Base-by-base conservation (phyloP, 2,329 filamentous ascomycete genomes). In the Botrytis fragariae region DNA sequence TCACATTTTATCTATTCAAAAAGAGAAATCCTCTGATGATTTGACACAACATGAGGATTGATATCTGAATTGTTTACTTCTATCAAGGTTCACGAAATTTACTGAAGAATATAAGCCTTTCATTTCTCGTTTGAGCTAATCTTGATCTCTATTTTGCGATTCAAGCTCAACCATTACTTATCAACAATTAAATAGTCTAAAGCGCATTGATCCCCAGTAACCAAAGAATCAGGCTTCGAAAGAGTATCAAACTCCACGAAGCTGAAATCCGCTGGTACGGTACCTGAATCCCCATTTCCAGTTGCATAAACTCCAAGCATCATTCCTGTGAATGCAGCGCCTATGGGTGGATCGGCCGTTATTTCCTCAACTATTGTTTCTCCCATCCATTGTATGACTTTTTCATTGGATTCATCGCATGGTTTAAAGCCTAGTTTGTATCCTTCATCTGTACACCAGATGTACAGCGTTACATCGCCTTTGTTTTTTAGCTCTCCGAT, bases 321-420 rank as follows among this genome's bases (percentile, higher is more conserved):
- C 60, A 71, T 71, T 9, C 69, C 69, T 9, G 45, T 65, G 6
- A 71, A 71, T 3, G 69, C 60, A 3, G 69, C 69, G 6, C 69
- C 69, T 10, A 71, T 63, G 1, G 44, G 6, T 1, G 69, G 69
- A 57, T 71, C 35, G 3, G 8, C n/a, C 18, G 60, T 71, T 29
- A 71, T 65, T 4, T 61, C 60, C 4, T 71, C 69, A 4, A 63
- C 14, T 5, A 44, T 71, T 29, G 60, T 44, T 65, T 71, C 69
- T 6, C 69, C 45, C 42, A 65, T 12, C 69, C 69, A 64, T 37
- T 20, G 10, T 10, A 42, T 64, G 2, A 7, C 20, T 8, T 42
- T 44, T 4, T 25, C 32, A 2, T 42, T 29, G 1, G 12, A 1
- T 57, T 25, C 48, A 3, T 42, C n/a, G 37, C 59, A 65, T 18